These are phyloP conservation scores for Talaromyces sp. DNA, from an alignment of 2,329 filamentous ascomycete species.

Conservation along the genomic window DNA sequence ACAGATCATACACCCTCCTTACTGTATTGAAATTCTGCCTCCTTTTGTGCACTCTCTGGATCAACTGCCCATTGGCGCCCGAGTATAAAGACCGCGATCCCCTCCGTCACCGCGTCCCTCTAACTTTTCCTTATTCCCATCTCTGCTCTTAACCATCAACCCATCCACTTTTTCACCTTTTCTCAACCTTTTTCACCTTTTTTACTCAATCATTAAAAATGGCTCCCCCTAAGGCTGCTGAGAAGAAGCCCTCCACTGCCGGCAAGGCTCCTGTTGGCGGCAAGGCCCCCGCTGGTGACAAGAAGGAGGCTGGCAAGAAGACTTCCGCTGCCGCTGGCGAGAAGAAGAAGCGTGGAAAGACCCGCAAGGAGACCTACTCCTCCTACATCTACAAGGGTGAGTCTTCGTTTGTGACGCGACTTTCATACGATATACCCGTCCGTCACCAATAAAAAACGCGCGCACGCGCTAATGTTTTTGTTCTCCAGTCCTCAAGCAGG, in stretches of 20 bases:
- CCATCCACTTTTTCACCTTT: slow-evolving; percentile 35
- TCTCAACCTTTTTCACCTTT: slow-evolving; percentile 32
- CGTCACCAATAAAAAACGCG: not conserved
- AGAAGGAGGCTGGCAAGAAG: slow-evolving; percentile 99
- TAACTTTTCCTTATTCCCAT: slow-evolving; percentile 39
- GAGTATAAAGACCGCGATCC: slow-evolving; percentile 51
- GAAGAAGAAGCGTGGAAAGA: slow-evolving; percentile 99
- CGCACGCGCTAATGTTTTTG: slow-evolving; percentile 14
- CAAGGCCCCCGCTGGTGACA: slow-evolving; percentile 86
- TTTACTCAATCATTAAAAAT: slow-evolving; percentile 63
- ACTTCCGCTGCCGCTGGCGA: slow-evolving; percentile 85
- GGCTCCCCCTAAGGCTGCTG: slow-evolving; percentile 88
- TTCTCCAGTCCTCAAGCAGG: slow-evolving; percentile 91
- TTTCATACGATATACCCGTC: slow-evolving; percentile 12
- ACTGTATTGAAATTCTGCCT: slow-evolving; percentile 52
- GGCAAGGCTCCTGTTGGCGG: slow-evolving; percentile 81
- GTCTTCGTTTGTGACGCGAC: slow-evolving; percentile 26
- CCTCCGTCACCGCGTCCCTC: slow-evolving; percentile 44
- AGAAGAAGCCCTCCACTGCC: slow-evolving; percentile 94
- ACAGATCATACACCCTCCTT: slow-evolving; percentile 47
- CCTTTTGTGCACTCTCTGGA: slow-evolving; percentile 43
- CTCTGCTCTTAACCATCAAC: slow-evolving; percentile 34
- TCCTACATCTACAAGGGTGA: slow-evolving; percentile 99
- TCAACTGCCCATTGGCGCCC: slow-evolving; percentile 46
- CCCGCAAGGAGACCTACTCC: slow-evolving; percentile 99